Percentiles rank a stretch among this genome's conserved stretches.
Evolutionary conservation across 73 alveolate species (phyloP).

Genomic region (Symbiodinium natans): DNA sequence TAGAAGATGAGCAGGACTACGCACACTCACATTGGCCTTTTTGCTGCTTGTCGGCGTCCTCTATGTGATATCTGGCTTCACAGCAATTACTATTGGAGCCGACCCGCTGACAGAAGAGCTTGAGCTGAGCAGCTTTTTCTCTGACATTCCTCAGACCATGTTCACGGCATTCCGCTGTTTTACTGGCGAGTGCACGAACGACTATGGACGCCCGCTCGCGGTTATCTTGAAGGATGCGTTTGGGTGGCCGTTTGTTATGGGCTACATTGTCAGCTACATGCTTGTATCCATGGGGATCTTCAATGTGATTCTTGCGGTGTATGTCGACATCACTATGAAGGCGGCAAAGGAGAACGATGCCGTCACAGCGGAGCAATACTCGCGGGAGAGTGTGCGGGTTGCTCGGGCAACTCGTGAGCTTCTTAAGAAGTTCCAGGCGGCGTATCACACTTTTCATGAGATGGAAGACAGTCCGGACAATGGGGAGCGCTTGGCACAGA

Average conservation of each 20-base stretch:
- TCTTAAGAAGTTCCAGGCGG: slow-evolving; percentile 59
- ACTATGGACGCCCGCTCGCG: slow-evolving; percentile 28
- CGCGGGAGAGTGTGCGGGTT: slow-evolving; percentile 59
- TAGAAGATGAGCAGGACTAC: too few species aligned
- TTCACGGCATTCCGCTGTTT: slow-evolving; percentile 76
- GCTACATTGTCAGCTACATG: slow-evolving; percentile 28
- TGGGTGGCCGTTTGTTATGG: slow-evolving; percentile 38
- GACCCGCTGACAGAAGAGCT: background rate
- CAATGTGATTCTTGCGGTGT: slow-evolving; percentile 64
- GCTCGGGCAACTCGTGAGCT: slow-evolving; percentile 71
- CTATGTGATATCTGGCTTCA: slow-evolving; percentile 71
- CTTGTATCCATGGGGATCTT: slow-evolving; percentile 58
- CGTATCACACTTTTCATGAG: slow-evolving; percentile 37
- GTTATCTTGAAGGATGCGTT: background rate
- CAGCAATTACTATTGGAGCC: slow-evolving; percentile 61
- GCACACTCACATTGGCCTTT: slow-evolving; percentile 47
- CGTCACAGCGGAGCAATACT: slow-evolving; percentile 61
- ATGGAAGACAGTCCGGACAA: background rate
- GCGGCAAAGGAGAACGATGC: slow-evolving; percentile 94
- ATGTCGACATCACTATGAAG: slow-evolving; percentile 36
- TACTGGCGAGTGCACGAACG: slow-evolving; percentile 67
- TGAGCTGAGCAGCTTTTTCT: background rate
- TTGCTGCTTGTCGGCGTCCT: slow-evolving; percentile 67
- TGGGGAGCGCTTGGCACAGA: background rate
- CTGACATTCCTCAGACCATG: slow-evolving; percentile 65